Evolutionary conservation across 2,329 filamentous ascomycete genomes (phyloP).

Genomic region (Pseudocercospora fuligena): DNA sequence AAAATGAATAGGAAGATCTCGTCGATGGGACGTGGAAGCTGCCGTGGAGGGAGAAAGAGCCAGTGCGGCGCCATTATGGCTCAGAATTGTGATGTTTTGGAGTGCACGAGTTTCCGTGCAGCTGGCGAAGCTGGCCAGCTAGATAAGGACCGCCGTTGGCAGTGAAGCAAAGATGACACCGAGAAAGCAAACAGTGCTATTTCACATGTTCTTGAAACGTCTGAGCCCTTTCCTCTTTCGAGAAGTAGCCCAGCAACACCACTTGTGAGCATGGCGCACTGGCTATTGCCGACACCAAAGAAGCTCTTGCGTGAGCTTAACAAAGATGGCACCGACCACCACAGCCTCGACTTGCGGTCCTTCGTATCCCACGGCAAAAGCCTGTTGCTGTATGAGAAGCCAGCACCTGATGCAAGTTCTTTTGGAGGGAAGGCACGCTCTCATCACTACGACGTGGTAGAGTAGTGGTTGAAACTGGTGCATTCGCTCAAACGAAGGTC

Average conservation of each 20-base stretch:
- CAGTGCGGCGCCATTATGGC: not conserved
- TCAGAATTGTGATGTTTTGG: not conserved
- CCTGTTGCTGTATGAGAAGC: not conserved
- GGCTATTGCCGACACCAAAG: not conserved
- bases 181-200: too few relatives aligned
- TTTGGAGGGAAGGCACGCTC: not conserved
- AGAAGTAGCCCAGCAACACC: too few relatives aligned
- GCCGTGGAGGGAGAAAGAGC: not conserved
- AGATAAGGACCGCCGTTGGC: too few relatives aligned
- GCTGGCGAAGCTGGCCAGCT: too few relatives aligned
- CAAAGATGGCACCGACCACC: not conserved
- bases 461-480: too few relatives aligned
- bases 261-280: not conserved
- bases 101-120: not conserved
- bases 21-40: not conserved
- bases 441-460: not conserved
- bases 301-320: not conserved
- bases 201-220: too few relatives aligned
- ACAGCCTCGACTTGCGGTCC: not conserved
- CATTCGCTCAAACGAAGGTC: too few relatives aligned
- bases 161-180: too few relatives aligned
- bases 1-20: slow-evolving; percentile 1
- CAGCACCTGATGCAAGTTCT: not conserved
- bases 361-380: not conserved
- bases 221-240: too few relatives aligned